Base-by-base conservation (phyloP, 1,284 basidiomycete species). In the Fomes fomentarius region DNA sequence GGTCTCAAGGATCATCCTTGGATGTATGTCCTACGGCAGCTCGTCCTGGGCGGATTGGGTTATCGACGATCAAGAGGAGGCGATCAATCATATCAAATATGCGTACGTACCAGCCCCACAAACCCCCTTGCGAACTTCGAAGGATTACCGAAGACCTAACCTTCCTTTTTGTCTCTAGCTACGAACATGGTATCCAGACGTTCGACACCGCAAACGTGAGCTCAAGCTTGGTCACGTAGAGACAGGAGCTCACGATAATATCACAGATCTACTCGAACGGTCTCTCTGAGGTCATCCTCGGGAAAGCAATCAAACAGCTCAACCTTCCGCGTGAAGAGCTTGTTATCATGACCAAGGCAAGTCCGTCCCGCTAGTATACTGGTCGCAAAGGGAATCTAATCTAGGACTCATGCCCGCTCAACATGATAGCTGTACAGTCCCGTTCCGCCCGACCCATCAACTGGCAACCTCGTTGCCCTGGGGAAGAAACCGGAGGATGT, bases 271-370 rank as follows among this genome's bases (percentile, higher is more conserved):
- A 67, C 65, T 70, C 75, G 28, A 83, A 85, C 60, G 89, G 89
- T 6, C 69, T 77, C n/a, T 87, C 84, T 1, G 93, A 94, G 69
- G 67, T 81, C 24, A 82, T 91, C 57, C 77, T 94, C 33, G 91
- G 93, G 5, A 87, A 88, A 60, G 92, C 89, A 1, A 87, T 95
- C 71, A 89, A 87, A 63, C 65, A 87, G 59, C 77, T 83, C 57
- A 71, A 85, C 25, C 76, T 94, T 15, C 88, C 88, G 15, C 81
- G 92, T 9, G 84, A 87, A 21, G 84, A 88, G 62, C 83, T 93
- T 22, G 89, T 93, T 14, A 81, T 93, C 28, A 76, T 93, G 75
- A 91, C 89, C 31, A 93, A 93, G 74, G 84, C 83, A 14, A 1
- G 28, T 12, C 15, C n/a, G n/a, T n/a, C n/a, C n/a, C n/a, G n/a